Evolutionary conservation across 225 moss, liverwort and hornwort species (phyloP), one percentile per base, ranked within the genome.

Genomic region (Takakia lepidozioides): DNA sequence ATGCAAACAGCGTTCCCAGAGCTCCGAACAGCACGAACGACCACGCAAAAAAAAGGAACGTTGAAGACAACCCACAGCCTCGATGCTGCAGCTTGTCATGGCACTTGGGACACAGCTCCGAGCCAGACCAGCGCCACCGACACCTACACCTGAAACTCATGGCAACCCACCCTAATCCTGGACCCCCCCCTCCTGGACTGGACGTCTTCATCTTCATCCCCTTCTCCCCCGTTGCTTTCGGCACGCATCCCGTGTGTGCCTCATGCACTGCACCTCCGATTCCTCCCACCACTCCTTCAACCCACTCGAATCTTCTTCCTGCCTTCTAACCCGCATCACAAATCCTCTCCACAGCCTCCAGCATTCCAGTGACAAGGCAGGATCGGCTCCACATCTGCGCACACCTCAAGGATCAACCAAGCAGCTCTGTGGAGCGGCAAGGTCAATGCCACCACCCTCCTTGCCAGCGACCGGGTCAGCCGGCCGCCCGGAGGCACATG

Each of bases 61-160:
- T 69, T 28, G 88, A 74, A 11, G 89, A 86, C 19, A 93, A 51
- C 39, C 57, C 75, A 42, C 93, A 93, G 28, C 71, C 67, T 11
- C 78, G 78, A 53, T 81, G 78, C 8, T 74, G 83, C 42, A 83
- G 62, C 59, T 82, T 93, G 58, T 86, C 81, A 34, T 79, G 89
- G 59, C 93, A 89, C 67, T 72, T 86, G 30, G 63, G 49, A 55
- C 93, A 84, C 47, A 74, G 59, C 46, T 79, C 81, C 38, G 70
- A 71, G 63, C 60, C 63, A 15, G 57, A 48, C 76, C 72, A 86
- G 23, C 86, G 65, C 82, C 93, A 93, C 20, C 74, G 66, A 43
- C 84, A 88, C 55, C 81, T 85, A 69, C 93, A 88, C 75, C 73
- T 92, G 30, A 74, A 56, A 36, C 64, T 82, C 67, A 61, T 52